Base-by-base conservation (phyloP, 768 basidiomycete genomes). In the Strobilomyces confusus region DNA sequence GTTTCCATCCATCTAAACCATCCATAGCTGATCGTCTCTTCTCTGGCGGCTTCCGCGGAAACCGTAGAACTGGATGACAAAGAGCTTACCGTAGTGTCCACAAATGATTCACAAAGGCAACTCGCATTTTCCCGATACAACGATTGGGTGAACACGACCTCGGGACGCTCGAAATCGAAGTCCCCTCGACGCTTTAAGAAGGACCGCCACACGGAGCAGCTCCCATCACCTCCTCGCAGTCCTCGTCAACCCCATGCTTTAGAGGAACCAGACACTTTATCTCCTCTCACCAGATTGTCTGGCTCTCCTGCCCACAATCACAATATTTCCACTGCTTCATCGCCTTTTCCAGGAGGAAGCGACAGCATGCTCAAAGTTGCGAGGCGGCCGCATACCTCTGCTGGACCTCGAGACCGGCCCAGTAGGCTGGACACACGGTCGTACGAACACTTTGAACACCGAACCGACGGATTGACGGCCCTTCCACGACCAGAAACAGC, bases 381-480 rank as follows among this genome's bases (percentile, higher is more conserved):
- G 36, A 75, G 82, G 53, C 72, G 87, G 43, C 87, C 87, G 32
- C 86, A 89, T 63, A 89, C 87, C 22, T 85, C 83, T 54, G 85
- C 84, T n/a, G 86, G 87, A 13, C 83, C 81, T 25, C 73, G 83
- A 54, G 86, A 87, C 63, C 77, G 75, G 64, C 65, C 75, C 29
- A 66, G 67, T 47, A 69, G 59, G 45, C 56, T 62, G 46, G 68
- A 61, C 48, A 48, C 54, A 34, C 55, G 43, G 38, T 26, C 49
- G 36, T 54, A 50, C 46, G 58, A 57, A 44, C 44, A 43, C 45
- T 36, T 48, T 37, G 58, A 62, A 54, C 44, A 47, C 46, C 50
- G 60, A 51, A 54, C 41, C 45, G 55, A 44, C 22, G 63, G 56
- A 50, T 41, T 56, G n/a, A 34, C 47, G 20, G 59, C 51, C 20